Base-by-base conservation (phyloP, 805 yeast species). In the Hagleromyces aurorensis region DNA sequence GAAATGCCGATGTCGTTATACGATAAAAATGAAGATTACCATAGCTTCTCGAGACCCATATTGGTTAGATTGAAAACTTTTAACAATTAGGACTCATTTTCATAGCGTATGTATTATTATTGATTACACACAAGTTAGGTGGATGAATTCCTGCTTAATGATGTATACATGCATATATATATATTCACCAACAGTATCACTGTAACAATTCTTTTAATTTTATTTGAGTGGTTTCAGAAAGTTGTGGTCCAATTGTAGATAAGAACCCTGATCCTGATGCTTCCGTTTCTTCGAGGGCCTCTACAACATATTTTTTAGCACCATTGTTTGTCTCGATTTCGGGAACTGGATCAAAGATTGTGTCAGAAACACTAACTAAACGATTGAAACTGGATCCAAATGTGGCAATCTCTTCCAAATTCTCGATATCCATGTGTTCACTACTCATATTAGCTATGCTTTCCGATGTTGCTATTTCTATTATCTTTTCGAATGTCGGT, bases 341-440 rank as follows among this genome's bases (percentile, higher is more conserved):
- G 1, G 75, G 69, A 17, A 75, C 52, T 2, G 96, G 95, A 57
- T 91, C 96, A 41, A 72, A 65, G 3, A 78, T 67, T 39, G 67
- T 72, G 10, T 58, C 57, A 19, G 71, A 65, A 27, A 86, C 75
- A 3, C 81, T 70, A 1, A 70, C 73, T 36, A 91, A 64, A 48
- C 71, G 76, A 30, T 93, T 82, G 56, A 73, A 91, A 30, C 78
- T 74, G 0, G 96, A 78, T 2, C 97, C 97, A 57, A 87, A 91
- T 2, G 91, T 65, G 0, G 86, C 59, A 28, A 78, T 69, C 38
- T 86, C 94, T 30, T 80, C 86, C 17, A 70, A 45, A 41, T 78
- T 79, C 22, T 62, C 54, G 3, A 58, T 36, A 33, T 60, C 65
- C 25, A 63, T 38, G 27, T 56, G 62, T 22, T 65, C 61, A n/a